Evolutionary conservation across 345 rosid genomes (phyloP).

Genomic region (Passiflora organensis): DNA sequence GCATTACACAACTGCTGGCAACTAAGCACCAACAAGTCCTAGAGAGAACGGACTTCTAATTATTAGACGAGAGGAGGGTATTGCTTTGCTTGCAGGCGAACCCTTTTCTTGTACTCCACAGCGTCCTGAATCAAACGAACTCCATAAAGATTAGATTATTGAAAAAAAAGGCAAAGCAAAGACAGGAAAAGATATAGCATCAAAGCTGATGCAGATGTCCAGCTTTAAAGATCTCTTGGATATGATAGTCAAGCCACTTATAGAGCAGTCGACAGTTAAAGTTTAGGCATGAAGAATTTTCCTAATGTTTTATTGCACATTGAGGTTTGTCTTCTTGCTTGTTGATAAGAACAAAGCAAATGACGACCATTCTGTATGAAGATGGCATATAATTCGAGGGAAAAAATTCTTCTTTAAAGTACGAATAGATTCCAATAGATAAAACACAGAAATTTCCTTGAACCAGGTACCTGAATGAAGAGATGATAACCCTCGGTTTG

Average conservation of each 20-base stretch:
- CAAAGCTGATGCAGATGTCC: no score
- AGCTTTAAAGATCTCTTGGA: no score
- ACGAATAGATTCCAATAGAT: not conserved
- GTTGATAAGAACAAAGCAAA: no score
- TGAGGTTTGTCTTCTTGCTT: no score
- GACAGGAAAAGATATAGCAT: no score
- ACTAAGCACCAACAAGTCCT: conserved; percentile 16
- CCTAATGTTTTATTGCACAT: no score
- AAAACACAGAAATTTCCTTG: not conserved
- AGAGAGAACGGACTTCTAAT: not conserved
- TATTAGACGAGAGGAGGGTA: conserved; percentile 64
- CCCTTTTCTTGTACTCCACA: conserved; percentile 78
- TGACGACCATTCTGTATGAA: no score
- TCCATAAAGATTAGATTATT: not conserved
- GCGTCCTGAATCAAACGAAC: conserved; percentile 47
- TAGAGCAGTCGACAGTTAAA: no score
- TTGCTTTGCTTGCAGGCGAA: conserved; percentile 81
- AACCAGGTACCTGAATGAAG: conserved; percentile 21
- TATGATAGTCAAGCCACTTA: no score
- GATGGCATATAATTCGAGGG: no score
- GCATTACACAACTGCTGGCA: conserved; percentile 20
- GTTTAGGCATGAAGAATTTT: no score
- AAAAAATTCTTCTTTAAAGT: no score
- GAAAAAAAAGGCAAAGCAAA: not conserved
- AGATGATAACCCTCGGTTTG: conserved; percentile 33